Evolutionary conservation across 129 eudicot genomes (phyloP).

Genomic region (Daucus carota): DNA sequence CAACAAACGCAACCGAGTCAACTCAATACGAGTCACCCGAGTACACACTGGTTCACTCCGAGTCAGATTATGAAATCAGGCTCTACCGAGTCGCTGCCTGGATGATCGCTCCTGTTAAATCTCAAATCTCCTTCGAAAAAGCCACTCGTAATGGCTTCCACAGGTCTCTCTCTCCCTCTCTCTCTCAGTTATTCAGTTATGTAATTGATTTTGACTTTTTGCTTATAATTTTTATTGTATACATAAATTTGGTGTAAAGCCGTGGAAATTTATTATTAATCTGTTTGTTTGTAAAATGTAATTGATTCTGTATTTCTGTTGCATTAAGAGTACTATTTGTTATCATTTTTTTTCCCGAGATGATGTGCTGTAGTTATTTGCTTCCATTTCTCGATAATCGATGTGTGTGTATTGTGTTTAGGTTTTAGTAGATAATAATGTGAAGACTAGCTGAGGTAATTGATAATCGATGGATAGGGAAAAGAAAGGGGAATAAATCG

Average conservation of each 20-base stretch:
- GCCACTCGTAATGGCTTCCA: conserved; percentile 25
- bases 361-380: too few relatives aligned
- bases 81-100: conserved; percentile 15
- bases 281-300: too few relatives aligned
- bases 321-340: neutral
- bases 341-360: neutral
- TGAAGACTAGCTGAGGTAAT: neutral
- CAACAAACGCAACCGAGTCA: neutral
- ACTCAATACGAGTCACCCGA: conserved; percentile 19
- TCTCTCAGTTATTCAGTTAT: neutral
- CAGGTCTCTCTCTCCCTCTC: conserved; percentile 1
- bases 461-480: neutral
- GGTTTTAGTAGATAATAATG: too few relatives aligned
- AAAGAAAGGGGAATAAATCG: too few relatives aligned
- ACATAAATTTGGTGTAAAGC: neutral
- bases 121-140: conserved; percentile 16
- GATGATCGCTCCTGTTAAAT: conserved; percentile 24
- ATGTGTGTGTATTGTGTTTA: too few relatives aligned
- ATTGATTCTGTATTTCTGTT: too few relatives aligned
- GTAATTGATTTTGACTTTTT: neutral
- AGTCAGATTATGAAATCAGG: conserved; percentile 24
- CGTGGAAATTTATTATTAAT: neutral
- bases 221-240: neutral
- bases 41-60: conserved; percentile 17
- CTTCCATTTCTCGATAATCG: neutral